These are phyloP conservation scores for Alternaria consortialis DNA, from an alignment of 2,329 filamentous ascomycete genomes.

Conservation along the genomic window DNA sequence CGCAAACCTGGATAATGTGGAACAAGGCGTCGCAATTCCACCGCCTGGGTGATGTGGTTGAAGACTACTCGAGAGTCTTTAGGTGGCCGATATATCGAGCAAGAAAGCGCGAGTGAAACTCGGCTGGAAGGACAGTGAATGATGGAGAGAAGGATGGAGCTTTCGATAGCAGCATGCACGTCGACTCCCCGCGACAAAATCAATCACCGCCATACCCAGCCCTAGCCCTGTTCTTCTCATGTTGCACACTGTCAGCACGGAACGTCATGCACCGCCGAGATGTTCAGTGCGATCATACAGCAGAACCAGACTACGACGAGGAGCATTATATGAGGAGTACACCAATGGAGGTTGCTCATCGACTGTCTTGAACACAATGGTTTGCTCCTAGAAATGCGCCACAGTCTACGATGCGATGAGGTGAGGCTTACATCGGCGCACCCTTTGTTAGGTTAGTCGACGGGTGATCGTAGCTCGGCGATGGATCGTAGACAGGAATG, in stretches of 20 bases:
- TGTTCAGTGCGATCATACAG: neutral
- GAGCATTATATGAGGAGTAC: neutral
- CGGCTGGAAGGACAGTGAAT: too few relatives aligned
- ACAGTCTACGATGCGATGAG: neutral
- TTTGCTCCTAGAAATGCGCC: neutral
- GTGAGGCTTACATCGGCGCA: neutral
- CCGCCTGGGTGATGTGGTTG: too few relatives aligned
- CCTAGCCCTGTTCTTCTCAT: too few relatives aligned
- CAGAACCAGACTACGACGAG: neutral
- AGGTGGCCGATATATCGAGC: too few relatives aligned
- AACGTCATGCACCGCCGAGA: neutral
- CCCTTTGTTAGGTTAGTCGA: neutral
- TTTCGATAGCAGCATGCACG: neutral
- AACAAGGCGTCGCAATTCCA: too few relatives aligned
- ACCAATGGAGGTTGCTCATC: neutral
- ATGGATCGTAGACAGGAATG: neutral
- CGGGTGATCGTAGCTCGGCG: neutral
- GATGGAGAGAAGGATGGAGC: too few relatives aligned
- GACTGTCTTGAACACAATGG: neutral
- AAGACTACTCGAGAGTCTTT: too few relatives aligned
- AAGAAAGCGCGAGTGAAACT: too few relatives aligned
- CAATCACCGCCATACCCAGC: neutral
- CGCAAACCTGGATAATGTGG: too few relatives aligned
- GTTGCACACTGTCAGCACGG: neutral
- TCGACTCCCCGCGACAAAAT: neutral